Base-by-base conservation (phyloP, 1,284 basidiomycete species). In the Fomes fomentarius region DNA sequence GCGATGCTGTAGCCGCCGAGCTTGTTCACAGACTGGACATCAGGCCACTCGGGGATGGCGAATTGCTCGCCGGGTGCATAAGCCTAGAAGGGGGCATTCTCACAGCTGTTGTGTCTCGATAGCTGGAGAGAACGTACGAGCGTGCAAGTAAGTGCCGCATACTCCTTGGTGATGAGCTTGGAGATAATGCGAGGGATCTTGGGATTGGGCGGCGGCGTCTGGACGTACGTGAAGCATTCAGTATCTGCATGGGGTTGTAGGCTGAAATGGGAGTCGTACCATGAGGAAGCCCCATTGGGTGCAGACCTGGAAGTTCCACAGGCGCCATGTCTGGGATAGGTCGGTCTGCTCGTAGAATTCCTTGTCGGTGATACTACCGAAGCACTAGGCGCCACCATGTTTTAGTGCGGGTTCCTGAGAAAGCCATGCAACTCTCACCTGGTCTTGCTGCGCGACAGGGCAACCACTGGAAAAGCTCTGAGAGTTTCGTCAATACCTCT, bases 241-340 rank as follows among this genome's bases (percentile, higher is more conserved):
- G 33, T 5, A 12, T 15, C 11, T 8, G 9, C 12, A 26, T 7
- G 22, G 3, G 4, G 9, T 15, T 10, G 41, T 8, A 11, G 17
- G 22, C n/a, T 24, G 26, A 17, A 31, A 10, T 15, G 37, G 22
- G 14, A 9, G 12, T n/a, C 74, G 21, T 63, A 88, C 89, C 5
- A 75, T 79, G 68, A 96, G 94, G 72, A 94, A 98, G 2, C 94
- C 96, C 94, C 95, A 98, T 66, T 96, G 85, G 0, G 91, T 95
- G 74, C 94, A 97, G 55, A 89, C 85, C 72, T 97, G 95, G 81
- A 94, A 98, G 2, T 79, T 69, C 96, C 96, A 98, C 11, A 90
- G 76, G 35, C 94, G 81, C 93, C 93, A 96, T 0, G 79, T 81
- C 68, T 91, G 81, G 50, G 83, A 76, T 4, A 93, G 72, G n/a